A percentile compares a stretch with the other conserved stretches of the same genome.
Conservation (phyloP, 306 rosid species). For the Chamaecrista fasciculata region DNA sequence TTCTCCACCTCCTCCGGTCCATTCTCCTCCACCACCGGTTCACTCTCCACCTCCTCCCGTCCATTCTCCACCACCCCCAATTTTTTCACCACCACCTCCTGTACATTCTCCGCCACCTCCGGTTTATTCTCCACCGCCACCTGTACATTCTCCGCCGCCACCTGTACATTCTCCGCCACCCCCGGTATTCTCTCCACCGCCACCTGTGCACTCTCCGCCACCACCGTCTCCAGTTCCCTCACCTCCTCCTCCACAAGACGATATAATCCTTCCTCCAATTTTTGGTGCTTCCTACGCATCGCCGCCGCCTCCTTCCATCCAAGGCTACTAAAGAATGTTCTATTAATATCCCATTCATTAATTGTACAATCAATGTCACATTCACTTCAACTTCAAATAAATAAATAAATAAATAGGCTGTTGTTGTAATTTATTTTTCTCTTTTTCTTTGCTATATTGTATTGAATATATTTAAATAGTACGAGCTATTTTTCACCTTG, state of each 20-base stretch:
- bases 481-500: neutral
- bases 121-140: neutral
- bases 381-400: neutral
- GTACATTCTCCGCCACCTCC: neutral
- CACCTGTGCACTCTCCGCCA: neutral
- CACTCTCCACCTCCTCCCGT: neutral
- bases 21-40: neutral
- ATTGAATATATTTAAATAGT: neutral
- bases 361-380: neutral
- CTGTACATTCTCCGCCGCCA: neutral
- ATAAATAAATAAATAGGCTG: neutral
- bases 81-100: neutral
- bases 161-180: neutral
- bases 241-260: neutral
- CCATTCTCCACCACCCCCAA: neutral
- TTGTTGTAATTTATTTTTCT: neutral
- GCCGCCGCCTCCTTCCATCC: conserved; percentile 40
- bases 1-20: neutral
- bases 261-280: conserved; percentile 31
- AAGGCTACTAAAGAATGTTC: conserved; percentile 31
- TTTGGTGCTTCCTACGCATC: conserved; percentile 48
- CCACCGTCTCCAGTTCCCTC: too few relatives aligned
- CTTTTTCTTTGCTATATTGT: neutral
- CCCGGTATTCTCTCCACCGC: neutral
- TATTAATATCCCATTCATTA: neutral